Evolutionary conservation across 768 basidiomycete genomes (phyloP).

Genomic region (Tricholoma terreum): DNA sequence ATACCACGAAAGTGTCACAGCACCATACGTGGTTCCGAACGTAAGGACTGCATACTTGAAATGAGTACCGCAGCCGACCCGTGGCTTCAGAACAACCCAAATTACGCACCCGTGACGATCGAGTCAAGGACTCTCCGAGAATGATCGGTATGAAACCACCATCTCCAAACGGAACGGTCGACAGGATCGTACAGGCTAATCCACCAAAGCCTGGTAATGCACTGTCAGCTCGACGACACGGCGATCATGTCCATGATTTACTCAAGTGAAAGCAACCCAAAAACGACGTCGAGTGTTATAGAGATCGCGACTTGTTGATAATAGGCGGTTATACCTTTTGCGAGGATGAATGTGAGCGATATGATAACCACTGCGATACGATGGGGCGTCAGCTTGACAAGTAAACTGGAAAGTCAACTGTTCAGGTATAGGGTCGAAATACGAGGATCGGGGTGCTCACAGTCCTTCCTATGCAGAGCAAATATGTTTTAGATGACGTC

Average conservation of each 20-base stretch:
- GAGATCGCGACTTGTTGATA: not conserved
- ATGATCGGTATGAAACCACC: not conserved
- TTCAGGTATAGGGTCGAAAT: not conserved
- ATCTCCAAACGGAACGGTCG: not conserved
- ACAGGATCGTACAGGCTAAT: not conserved
- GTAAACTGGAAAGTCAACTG: not conserved
- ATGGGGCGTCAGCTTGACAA: not conserved
- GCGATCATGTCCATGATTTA: not conserved
- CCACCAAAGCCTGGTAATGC: not conserved
- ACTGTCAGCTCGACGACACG: not conserved
- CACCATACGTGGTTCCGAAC: not conserved
- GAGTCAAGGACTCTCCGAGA: not conserved
- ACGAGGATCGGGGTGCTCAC: not conserved
- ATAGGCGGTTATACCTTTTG: not conserved
- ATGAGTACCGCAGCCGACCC: not conserved
- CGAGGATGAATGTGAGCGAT: not conserved
- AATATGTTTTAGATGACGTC: no score
- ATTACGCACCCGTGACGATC: not conserved
- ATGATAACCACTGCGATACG: not conserved
- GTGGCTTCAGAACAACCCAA: not conserved
- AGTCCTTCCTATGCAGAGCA: not conserved
- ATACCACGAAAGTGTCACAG: not conserved
- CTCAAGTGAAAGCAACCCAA: not conserved
- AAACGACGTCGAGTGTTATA: not conserved
- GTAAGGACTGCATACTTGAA: not conserved